A percentile compares a stretch with the other conserved stretches of the same genome.
phyloP scores from a whole-genome alignment of 1,284 basidiomycete species.

The Papiliotrema laurentii region DNA sequence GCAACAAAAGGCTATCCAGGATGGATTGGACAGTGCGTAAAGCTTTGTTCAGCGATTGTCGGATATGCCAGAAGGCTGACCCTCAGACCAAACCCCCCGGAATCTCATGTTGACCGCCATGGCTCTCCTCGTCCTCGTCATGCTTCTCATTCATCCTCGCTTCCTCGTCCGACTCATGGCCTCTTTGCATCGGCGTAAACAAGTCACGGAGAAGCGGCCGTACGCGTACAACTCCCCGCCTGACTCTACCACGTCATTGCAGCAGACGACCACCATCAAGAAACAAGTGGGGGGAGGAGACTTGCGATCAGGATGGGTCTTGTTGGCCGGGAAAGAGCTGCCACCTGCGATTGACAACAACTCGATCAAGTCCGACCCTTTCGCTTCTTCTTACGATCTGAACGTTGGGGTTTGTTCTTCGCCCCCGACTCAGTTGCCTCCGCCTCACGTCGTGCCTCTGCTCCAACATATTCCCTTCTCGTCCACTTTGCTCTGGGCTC shows the following conservation, averaged over 20 bases:
- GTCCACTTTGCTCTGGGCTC: conserved; percentile 23
- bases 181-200: conserved; percentile 15
- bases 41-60: not conserved
- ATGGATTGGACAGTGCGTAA: conserved; percentile 9
- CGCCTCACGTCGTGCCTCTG: conserved; percentile 31
- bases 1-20: conserved; percentile 7
- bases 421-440: conserved; percentile 19
- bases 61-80: not conserved
- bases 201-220: not conserved
- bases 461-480: conserved; percentile 26
- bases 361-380: not conserved
- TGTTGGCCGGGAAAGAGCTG: conserved; percentile 6
- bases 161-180: conserved; percentile 43
- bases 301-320: conserved; percentile 28
- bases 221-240: not conserved
- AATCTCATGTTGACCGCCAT: conserved; percentile 27
- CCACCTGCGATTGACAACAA: not conserved
- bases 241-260: not conserved
- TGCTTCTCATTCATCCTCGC: conserved; percentile 35
- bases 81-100: conserved; percentile 17
- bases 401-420: too few relatives aligned
- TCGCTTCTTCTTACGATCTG: not conserved
- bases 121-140: conserved; percentile 26
- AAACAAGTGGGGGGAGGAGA: conserved; percentile 27
- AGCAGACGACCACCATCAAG: conserved; percentile 5